Base-by-base conservation (phyloP, 495 filamentous ascomycete genomes). In the Trichoderma orchidacearum region DNA sequence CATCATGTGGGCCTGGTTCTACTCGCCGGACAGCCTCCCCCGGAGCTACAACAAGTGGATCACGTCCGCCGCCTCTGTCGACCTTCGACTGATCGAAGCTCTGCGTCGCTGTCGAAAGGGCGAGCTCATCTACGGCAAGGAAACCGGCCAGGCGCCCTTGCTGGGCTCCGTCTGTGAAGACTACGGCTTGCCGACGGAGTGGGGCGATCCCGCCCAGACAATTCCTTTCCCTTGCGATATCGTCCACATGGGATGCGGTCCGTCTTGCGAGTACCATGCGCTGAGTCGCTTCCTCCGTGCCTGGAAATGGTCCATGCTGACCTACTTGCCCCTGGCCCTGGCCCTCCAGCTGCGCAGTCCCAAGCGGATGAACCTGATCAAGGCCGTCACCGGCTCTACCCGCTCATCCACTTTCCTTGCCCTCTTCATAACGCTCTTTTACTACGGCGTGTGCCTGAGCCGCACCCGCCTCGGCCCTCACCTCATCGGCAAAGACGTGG, bases 1-100 rank as follows among this genome's bases (percentile, higher is more conserved):
- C 3, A 83, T 96, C 51, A 96, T 95, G 89, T 90, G 88, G 85
- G 79, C 87, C 18, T 95, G 87, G 87, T 84, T 95, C 62, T 95
- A 92, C 72, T 60, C 65, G 3, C 87, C 88, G 0, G 72, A 78
- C 35, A 76, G 81, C 51, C 71, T 95, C 5, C 89, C 89, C 11
- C 77, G 67, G 31, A 76, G 85, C 27, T 96, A 96, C 70, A 86
- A 82, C 58, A 86, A 86, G 67, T 95, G 90, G 89, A 94, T 96
- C 61, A 78, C 76, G 38, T 79, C 81, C 23, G 86, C 85, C 18
- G 89, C 90, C 28, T 77, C 84, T 35, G 83, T 94, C n/a, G 91
- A 96, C 66, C 58, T 64, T 5, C 85, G 91, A 1, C 78, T 96
- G 17, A 78, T 95, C 55, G 75, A 85, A 59, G 85, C 85, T 5